Evolutionary conservation across 164 flowering plant genomes (phyloP), one percentile per base, ranked within the genome.

Genomic region (Vitis riparia): DNA sequence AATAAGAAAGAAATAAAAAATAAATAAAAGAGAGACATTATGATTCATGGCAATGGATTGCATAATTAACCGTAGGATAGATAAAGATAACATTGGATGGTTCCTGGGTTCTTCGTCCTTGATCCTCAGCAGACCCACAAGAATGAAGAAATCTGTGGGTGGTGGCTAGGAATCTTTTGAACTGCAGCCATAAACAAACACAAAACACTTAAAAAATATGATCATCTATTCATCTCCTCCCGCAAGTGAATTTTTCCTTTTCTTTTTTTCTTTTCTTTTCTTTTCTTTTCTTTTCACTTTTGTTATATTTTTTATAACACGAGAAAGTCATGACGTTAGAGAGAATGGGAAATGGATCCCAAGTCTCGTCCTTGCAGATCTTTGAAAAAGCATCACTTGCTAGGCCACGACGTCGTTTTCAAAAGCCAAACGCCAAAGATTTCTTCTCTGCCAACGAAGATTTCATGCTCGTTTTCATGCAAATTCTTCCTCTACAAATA

Each of bases 341-440:
- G 19, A 52, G 19, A 65, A 52, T 23, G 58, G 68, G 55, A 57
- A 57, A 51, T 61, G 63, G 14, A 72, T 60, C 66, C 16, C 61
- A 48, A 19, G 55, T 12, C 12, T 57, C 27, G 79, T 75, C 79
- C 78, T 61, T 71, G 71, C 79, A 19, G 66, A 79, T 82, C 85
- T 77, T 82, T 75, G 85, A 75, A 76, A 71, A 65, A 48, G 3
- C 29, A 23, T 52, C 49, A 55, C 15, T 37, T 19, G 61, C 63
- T 16, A 47, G 59, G 27, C 23, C n/a, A 53, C 51, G 59, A 49
- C 55, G 62, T 53, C 67, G 30, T 56, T 72, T n/a, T 8, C 1
- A 17, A 14, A 6, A 37, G 63, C 58, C 75, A 55, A 51, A 73
- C 19, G 1, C 67, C 67, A 29, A 62, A 67, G 72, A 37, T 37